Conservation (phyloP, 2,329 filamentous ascomycete genomes). For the Colletotrichum sp. region DNA sequence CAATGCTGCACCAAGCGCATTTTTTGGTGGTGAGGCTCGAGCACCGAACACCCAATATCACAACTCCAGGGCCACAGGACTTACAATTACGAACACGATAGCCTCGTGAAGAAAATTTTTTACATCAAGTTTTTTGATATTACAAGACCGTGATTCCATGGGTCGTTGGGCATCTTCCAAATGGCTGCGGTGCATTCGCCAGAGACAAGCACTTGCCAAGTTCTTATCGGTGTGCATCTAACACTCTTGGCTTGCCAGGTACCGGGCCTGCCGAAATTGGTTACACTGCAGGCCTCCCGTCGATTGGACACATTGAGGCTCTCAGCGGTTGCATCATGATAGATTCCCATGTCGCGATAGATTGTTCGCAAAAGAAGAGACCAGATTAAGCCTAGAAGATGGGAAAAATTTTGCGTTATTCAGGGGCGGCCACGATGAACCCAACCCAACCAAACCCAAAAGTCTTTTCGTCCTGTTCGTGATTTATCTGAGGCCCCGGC, state of each 20-base stretch:
- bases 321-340: background rate
- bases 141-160: background rate
- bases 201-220: background rate
- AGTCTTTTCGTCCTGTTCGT: background rate
- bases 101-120: background rate
- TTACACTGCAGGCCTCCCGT: background rate
- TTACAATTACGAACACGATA: background rate
- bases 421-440: background rate
- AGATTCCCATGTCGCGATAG: background rate
- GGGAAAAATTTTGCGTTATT: background rate
- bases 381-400: background rate
- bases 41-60: background rate
- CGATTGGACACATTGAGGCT: background rate
- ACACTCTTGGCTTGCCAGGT: background rate
- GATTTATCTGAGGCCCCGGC: background rate
- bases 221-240: background rate
- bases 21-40: background rate
- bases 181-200: background rate
- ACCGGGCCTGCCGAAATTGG: background rate
- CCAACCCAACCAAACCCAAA: background rate
- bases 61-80: background rate
- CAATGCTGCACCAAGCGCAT: background rate
- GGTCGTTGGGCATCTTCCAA: background rate
- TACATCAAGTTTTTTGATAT: background rate
- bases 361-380: background rate